Evolutionary conservation across 768 basidiomycete genomes (phyloP), one percentile per base, ranked within the genome.

Genomic region (Podaxis sp.): DNA sequence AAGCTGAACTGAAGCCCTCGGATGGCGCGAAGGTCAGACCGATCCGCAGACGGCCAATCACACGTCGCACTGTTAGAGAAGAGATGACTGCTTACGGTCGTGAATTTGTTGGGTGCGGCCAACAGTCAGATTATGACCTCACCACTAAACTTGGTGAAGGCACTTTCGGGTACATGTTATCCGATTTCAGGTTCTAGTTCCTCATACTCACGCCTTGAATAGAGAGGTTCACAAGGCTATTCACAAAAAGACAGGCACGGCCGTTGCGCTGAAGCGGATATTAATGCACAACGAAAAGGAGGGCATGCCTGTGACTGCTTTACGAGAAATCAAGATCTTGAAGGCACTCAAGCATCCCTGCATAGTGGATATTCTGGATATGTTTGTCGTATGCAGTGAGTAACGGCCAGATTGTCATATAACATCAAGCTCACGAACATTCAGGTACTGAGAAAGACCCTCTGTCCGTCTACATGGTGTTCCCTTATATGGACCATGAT

Each of bases 401-500:
- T 79, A 36, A 55, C 42, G 6, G 51, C 49, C 46, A 40, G 26
- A 13, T 68, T 42, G 28, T 24, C 57, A 1, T 53, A 7, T 24
- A 42, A 44, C 30, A 33, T 46, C 46, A 24, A 52, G 59, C 52
- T 57, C 58, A 26, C 44, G 19, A 24, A 38, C 36, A 6, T 15
- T 49, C 65, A 89, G 88, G 89, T 71, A 89, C 81, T 63, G 84
- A 82, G 11, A 86, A 84, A 65, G 87, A 88, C 52, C 87, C 90
- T 26, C 77, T 93, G 59, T 93, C 92, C 3, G 93, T 98, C 13
- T 97, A 93, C 76, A 97, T 99, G 95, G 96, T 98, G 46, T 99
- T 99, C 70, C 97, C 97, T 0, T 99, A 98, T 76, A 99, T 99
- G 97, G 97, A 99, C 70, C 96, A 99, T 70, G 97, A 99, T 75